Evolutionary conservation across 192 early-diverging fungal species (phyloP), one percentile per base, ranked within the genome.

Genomic region (Chytriomyces sp.): DNA sequence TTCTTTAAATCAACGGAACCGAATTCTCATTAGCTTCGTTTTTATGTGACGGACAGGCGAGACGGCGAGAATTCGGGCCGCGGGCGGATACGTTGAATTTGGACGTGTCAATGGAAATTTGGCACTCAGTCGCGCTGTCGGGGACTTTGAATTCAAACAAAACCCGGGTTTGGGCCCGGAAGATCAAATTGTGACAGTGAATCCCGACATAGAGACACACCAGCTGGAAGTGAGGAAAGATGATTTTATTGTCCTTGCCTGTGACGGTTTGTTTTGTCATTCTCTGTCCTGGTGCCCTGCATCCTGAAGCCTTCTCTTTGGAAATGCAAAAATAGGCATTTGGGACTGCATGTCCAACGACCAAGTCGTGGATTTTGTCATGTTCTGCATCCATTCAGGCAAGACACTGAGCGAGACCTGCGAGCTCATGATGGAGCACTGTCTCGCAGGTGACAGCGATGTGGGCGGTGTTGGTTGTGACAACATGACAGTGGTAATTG

Each of bases 61-160:
- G 82, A 84, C 86, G 25, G 74, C 87, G 55, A 91, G 98, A 70
- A 99, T 99, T 74, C 81, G 80, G 49, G 85, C 85, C 3, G 96
- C 92, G 37, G 98, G 98, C 60, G 96, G 96, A 6, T 99, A 96
- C 84, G 96, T 99, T 30, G 96, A 99, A 78, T 98, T 92, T 86
- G 95, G 95, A 1, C 90, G 98, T 64, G 98, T 99, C 52, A 99
- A 99, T 81, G 98, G 91, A 25, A 98, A 96, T 78, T 83, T 99
- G 40, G 98, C 98, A 31, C 85, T 99, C 25, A 98, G 96, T 55
- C 91, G 98, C 52, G 98, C 98, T 1, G 85, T 99, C 67, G 98
- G 98, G 34, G 98, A 99, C 75, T 98, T 95, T 84, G 98, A 98
- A 82, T 99, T 99, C 82, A 99, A 99, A 84, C 86, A 91, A 77